Percentiles rank a stretch among this genome's conserved stretches.
Evolutionary conservation across 139 green algal species (phyloP).

Genomic region (Zygnema cylindricum): DNA sequence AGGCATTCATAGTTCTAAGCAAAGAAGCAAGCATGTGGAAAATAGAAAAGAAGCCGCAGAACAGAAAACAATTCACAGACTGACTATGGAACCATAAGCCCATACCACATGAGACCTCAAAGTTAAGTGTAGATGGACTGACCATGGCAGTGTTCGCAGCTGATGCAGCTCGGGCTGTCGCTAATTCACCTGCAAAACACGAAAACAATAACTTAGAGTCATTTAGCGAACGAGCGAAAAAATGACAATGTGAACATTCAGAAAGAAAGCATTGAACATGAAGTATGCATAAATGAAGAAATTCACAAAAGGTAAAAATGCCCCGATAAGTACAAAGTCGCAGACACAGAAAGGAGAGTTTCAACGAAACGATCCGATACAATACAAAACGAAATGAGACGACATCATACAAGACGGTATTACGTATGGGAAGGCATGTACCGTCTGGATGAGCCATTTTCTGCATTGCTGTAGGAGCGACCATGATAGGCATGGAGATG

Average conservation of each 20-base stretch:
- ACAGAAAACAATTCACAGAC: not conserved
- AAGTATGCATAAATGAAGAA: too few relatives aligned
- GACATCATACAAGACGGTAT: not conserved
- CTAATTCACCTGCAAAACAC: conserved; percentile 58
- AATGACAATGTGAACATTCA: conserved; percentile 20
- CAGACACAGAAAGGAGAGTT: too few relatives aligned
- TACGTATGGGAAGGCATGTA: not conserved
- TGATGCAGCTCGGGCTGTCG: conserved; percentile 54
- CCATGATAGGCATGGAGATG: conserved; percentile 74
- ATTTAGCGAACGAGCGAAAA: conserved; percentile 9
- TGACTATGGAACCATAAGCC: too few relatives aligned
- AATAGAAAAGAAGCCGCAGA: not conserved
- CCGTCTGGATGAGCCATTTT: conserved; percentile 75
- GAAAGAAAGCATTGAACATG: conserved; percentile 9
- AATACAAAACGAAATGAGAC: too few relatives aligned
- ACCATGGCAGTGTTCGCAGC: conserved; percentile 58
- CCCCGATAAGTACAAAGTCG: not conserved
- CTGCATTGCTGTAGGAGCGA: conserved; percentile 88
- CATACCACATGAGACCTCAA: too few relatives aligned
- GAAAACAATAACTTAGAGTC: conserved; percentile 5
- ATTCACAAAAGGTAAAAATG: too few relatives aligned
- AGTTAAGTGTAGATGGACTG: too few relatives aligned
- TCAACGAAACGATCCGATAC: too few relatives aligned
- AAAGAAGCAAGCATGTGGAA: too few relatives aligned
- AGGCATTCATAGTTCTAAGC: too few relatives aligned